Base-by-base conservation (phyloP, 2,329 filamentous ascomycete species). In the Sphaerostilbella broomeana region DNA sequence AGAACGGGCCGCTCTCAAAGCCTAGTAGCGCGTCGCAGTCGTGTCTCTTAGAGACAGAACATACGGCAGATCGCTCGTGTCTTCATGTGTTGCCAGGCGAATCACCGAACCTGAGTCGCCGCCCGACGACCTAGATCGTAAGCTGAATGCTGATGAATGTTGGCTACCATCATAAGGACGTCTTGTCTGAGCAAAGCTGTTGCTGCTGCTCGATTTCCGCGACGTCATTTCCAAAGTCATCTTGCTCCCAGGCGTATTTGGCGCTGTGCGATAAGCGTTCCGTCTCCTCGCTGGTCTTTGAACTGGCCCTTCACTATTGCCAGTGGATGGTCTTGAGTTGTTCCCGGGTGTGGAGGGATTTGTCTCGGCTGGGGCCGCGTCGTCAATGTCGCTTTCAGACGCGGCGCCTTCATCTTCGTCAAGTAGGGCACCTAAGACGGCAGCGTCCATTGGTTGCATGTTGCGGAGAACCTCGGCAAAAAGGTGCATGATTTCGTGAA, bases 391-490 rank as follows among this genome's bases (percentile, higher is more conserved):
- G 48, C 61, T 69, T 19, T 66, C 66, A 4, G 56, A 53, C 0
- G 54, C 49, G 2, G 50, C 42, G 2, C 18, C 27, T 4, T 53
- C 51, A 11, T 49, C 49, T 12, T 43, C 49, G 22, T 55, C 53
- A n/a, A 51, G 52, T 7, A 33, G 3, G 2, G 55, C 55, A 18
- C 61, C 56, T 5, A 86, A 55, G 4, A 78, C 57, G 0, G 64
- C 63, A 0, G 73, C 64, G 42, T 82, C 69, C 3, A 86, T 64
- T 0, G 75, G 70, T 19, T 68, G 73, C 84, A 97, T 94, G 13
- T 72, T 75, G 37, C 84, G 77, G 11, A 97, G 67, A 0, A 97
- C 67, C 38, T 84, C 78, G 2, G 89, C 84, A 60, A 97, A 95
- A 18, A 85, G 70, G 41, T 79, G 75, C 87, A 95, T 95, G 20